Base-by-base conservation (phyloP, 1,284 basidiomycete species). In the Apiotrichum domesticum region DNA sequence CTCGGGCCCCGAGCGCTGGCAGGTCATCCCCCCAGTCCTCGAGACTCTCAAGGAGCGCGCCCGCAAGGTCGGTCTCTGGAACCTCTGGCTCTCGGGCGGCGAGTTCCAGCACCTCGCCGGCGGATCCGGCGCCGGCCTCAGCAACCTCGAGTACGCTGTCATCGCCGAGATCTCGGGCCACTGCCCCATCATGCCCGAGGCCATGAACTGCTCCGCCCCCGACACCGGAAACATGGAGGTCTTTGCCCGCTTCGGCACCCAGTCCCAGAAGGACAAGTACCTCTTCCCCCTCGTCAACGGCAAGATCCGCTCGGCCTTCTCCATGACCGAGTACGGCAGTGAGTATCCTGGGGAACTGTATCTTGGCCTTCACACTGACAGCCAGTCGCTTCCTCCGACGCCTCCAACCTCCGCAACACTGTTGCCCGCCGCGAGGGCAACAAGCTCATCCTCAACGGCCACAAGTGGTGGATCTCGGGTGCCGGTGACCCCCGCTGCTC, bases 401-500 rank as follows among this genome's bases (percentile, higher is more conserved):
- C 95, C 4, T 96, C 88, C 55, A 98, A 98, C 76, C 93, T 98
- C 65, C 84, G 84, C 57, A 95, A 91, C 13, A 90, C 89, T 35
- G 92, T 95, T 58, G 83, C 84, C 47, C 82, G 84, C 13, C 57
- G 58, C 63, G 88, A 94, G 72, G 91, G 90, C 47, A 79, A 92
- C 68, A 87, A 93, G 63, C 90, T 98, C 64, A 86, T 96, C 61
- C 86, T 98, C 66, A 94, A 90, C 69, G 95, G 95, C 1, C 92
- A 95, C 78, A 98, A 98, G 83, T 98, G 95, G 94, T 98, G 90
- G 87, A 98, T 98, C 75, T 93, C 90, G 44, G 95, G 95, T 51
- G 95, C 95, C 4, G 94, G 94, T 39, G 94, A 98, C 76, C 92
- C 92, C 46, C 83, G 95, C 57, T 89, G 86, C 63, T 85, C 83